phyloP scores from a whole-genome alignment of 441 rosid species.

The Croton setiger region DNA sequence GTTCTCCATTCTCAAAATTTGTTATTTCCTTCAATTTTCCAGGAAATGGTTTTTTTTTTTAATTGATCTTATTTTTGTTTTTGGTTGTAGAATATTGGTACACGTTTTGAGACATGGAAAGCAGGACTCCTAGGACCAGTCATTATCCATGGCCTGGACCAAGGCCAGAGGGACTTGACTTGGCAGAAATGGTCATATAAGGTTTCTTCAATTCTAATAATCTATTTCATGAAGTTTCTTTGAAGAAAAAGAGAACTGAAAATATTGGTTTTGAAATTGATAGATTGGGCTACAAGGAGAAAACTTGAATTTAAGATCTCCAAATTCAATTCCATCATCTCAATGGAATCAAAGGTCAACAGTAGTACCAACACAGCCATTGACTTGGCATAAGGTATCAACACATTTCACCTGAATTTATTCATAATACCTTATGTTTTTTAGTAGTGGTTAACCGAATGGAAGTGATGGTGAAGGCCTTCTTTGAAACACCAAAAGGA shows the following conservation, averaged over 20 bases:
- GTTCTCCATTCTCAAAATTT: slow-evolving; percentile 7
- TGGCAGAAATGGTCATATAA: slow-evolving; percentile 67
- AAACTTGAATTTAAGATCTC: slow-evolving; percentile 47
- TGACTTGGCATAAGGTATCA: slow-evolving; percentile 1
- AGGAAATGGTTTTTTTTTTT: not conserved
- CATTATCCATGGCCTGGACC: slow-evolving; percentile 43
- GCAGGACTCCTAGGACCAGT: slow-evolving; percentile 58
- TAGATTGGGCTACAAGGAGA: slow-evolving; percentile 37
- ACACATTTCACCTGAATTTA: not conserved
- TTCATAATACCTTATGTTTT: too few species aligned
- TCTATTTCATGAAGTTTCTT: too few species aligned
- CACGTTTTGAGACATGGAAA: slow-evolving; percentile 53
- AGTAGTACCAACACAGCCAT: not conserved
- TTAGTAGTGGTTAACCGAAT: too few species aligned
- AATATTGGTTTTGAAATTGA: not conserved
- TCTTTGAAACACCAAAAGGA: slow-evolving; percentile 76
- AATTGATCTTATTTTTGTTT: not conserved
- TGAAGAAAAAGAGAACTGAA: too few species aligned
- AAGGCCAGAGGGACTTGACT: slow-evolving; percentile 50
- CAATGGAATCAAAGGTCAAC: not conserved
- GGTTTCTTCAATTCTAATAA: slow-evolving; percentile 26
- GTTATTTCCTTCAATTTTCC: not conserved
- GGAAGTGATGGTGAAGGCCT: slow-evolving; percentile 38
- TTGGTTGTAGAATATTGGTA: slow-evolving; percentile 46
- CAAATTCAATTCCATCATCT: slow-evolving; percentile 15